Evolutionary conservation across 2,329 filamentous ascomycete genomes (phyloP).

Genomic region (Coniochaeta hoffmannii): DNA sequence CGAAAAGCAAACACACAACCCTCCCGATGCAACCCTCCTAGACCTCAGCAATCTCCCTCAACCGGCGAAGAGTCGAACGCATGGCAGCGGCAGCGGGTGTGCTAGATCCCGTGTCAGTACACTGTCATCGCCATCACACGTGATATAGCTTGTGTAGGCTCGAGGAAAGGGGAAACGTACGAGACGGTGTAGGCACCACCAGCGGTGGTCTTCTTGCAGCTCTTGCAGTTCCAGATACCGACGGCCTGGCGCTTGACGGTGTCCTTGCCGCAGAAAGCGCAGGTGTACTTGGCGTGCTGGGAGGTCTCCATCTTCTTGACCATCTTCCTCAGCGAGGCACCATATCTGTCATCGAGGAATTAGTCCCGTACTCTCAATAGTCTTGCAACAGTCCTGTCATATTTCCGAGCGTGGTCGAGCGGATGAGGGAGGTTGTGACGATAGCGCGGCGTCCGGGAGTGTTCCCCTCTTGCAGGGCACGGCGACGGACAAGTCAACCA

Average conservation of each 20-base stretch:
- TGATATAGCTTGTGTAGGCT: too few species aligned
- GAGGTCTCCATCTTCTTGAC: conserved; percentile 99
- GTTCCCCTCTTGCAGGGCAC: too few species aligned
- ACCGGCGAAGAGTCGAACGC: conserved; percentile 91
- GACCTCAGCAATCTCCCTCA: conserved; percentile 96
- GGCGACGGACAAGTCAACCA: too few species aligned
- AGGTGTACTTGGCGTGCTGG: conserved; percentile 94
- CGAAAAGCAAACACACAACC: conserved; percentile 17
- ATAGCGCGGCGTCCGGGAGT: too few species aligned
- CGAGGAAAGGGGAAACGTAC: conserved; percentile 59
- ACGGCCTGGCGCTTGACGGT: conserved; percentile 85
- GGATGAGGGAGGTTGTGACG: background rate
- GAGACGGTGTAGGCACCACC: conserved; percentile 93
- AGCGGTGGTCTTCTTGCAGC: conserved; percentile 89
- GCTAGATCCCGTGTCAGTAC: conserved; percentile 34
- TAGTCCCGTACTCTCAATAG: background rate
- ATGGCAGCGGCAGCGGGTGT: conserved; percentile 91
- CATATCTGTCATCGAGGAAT: conserved; percentile 58
- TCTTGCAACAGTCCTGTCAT: too few species aligned
- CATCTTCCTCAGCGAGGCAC: conserved; percentile 98
- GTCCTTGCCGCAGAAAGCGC: conserved; percentile 98
- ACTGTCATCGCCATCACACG: background rate
- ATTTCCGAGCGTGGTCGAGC: too few species aligned
- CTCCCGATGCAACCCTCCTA: conserved; percentile 39
- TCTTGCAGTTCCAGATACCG: conserved; percentile 73